A percentile compares a stretch with the other conserved stretches of the same genome.
These are phyloP conservation scores for Mortierella sp. DNA, from an alignment of 371 early-diverging fungal species.

Conservation along the genomic window DNA sequence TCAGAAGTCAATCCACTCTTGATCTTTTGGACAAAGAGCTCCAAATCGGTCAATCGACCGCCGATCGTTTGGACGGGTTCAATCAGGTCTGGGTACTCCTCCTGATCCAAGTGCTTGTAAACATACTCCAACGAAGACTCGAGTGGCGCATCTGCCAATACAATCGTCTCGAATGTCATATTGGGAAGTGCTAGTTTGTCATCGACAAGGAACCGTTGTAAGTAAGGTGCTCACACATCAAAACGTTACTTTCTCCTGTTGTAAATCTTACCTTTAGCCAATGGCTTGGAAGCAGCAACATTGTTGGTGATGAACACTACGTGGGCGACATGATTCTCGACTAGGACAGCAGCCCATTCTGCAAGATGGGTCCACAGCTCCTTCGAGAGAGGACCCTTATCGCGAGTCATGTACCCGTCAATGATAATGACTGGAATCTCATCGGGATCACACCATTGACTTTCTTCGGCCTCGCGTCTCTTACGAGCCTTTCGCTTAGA, in stretches of 20 bases:
- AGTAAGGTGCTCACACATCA: background rate
- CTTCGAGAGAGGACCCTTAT: conserved; percentile 61
- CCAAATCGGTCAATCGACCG: conserved; percentile 88
- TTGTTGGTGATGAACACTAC: conserved; percentile 88
- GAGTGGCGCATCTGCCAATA: conserved; percentile 74
- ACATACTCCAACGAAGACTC: conserved; percentile 72
- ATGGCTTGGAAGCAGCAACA: conserved; percentile 71
- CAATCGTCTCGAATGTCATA: conserved; percentile 73
- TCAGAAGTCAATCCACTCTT: conserved; percentile 71
- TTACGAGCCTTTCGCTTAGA: conserved; percentile 7
- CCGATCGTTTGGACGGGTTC: conserved; percentile 76
- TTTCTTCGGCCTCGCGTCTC: conserved; percentile 20
- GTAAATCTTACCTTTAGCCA: conserved; percentile 66
- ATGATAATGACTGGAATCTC: conserved; percentile 88
- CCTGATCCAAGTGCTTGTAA: conserved; percentile 61
- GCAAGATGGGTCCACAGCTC: conserved; percentile 75
- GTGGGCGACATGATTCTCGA: conserved; percentile 84
- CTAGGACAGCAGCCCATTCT: conserved; percentile 78
- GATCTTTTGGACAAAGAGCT: conserved; percentile 85
- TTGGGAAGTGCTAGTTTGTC: conserved; percentile 71
- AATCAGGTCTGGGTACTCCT: conserved; percentile 61
- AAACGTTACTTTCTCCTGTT: background rate
- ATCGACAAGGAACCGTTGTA: background rate
- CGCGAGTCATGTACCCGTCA: conserved; percentile 82
- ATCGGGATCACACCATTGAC: conserved; percentile 48